Conservation (phyloP, 2,329 filamentous ascomycete genomes). For the Fusarium xyrophilum region DNA sequence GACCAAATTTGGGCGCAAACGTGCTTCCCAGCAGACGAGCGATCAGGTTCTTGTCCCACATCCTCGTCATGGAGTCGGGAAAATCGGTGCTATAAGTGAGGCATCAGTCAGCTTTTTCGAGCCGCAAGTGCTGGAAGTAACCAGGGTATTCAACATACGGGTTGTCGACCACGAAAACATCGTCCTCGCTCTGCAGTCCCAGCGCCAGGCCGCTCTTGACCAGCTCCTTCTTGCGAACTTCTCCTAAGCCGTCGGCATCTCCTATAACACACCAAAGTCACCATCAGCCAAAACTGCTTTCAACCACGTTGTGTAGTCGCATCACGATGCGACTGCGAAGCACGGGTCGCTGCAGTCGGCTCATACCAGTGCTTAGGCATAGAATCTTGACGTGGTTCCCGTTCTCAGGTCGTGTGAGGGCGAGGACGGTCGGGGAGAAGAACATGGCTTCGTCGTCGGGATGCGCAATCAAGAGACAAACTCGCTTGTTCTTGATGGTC, state of each 20-base stretch:
- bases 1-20: constrained; percentile 72
- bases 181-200: constrained; percentile 75
- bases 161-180: constrained; percentile 86
- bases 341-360: constrained; percentile 10
- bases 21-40: constrained; percentile 72
- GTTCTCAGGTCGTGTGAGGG: constrained; percentile 78
- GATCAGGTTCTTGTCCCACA: constrained; percentile 77
- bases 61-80: constrained; percentile 84
- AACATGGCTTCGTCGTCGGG: constrained; percentile 99
- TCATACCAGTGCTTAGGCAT: constrained; percentile 81
- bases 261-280: constrained; percentile 54
- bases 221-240: constrained; percentile 82
- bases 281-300: constrained; percentile 31
- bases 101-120: neutral
- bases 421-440: constrained; percentile 87
- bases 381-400: constrained; percentile 94
- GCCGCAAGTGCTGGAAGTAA: neutral
- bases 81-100: constrained; percentile 62
- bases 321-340: constrained; percentile 16
- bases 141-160: constrained; percentile 55
- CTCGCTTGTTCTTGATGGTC: constrained; percentile 77
- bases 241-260: constrained; percentile 85
- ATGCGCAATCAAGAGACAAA: constrained; percentile 93
- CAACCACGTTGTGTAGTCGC: constrained; percentile 16
- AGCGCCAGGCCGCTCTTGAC: constrained; percentile 79